Base-by-base conservation (phyloP, 2,329 filamentous ascomycete species). In the Escovopsis weberi region DNA sequence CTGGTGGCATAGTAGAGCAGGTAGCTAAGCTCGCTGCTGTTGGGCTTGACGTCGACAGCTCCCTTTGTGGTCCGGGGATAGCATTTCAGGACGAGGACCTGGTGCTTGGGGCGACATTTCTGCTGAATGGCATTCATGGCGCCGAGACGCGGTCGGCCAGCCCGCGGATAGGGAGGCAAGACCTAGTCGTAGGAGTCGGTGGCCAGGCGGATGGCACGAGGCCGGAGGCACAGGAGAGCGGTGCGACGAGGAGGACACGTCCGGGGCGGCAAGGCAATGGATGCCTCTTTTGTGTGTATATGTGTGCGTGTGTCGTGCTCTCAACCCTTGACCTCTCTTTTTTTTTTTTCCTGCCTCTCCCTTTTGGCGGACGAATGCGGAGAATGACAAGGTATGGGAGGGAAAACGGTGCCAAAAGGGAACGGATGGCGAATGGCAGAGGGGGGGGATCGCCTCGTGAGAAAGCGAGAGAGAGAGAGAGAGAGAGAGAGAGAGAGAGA, bases 1-100 rank as follows among this genome's bases (percentile, higher is more conserved):
- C 88, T 94, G 58, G 85, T 93, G 47, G 85, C 87, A 69, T 98
- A 96, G 72, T 94, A 96, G 43, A 96, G 78, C 50, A 98, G 76
- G 60, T 96, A 96, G 64, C 86, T 94, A 49, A 98, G 77, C 69
- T 98, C 91, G 65, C 86, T 94, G 51, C 86, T 86, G 64, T 96
- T 96, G 37, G 91, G 88, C 65, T 89, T 93, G 57, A 94, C 86
- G 56, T 94, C 86, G 59, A 88, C 82, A 48, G 85, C 81, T 41
- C 85, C 86, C 66, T 95, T 96, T 50, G 85, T 85, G 50, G 85
- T 88, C 53, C 83, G 82, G 35, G 91, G 91, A 62, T 95, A 98
- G 70, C 89, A 96, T 68, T 94, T 95, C 51, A 95, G 75, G 51
- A 95, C 82, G 47, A 96, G 71, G 53, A 95, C 85, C 73, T 96